These are phyloP conservation scores for Cryphonectria radicalis DNA, from an alignment of 2,329 filamentous ascomycete genomes.

Conservation along the genomic window DNA sequence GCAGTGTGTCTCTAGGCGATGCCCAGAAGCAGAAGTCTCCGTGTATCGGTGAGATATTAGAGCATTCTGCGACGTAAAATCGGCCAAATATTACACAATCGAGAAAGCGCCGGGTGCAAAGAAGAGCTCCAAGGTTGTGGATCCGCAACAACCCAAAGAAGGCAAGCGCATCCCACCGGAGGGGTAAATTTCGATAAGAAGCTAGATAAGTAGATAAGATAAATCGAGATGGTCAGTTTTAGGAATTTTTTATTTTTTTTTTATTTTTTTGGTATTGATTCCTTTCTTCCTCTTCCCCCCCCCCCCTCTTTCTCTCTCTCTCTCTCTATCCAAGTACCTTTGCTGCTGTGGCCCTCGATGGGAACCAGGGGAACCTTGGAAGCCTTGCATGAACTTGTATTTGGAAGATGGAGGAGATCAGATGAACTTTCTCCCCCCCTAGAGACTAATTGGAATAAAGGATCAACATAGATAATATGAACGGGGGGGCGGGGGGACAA, in stretches of 20 bases:
- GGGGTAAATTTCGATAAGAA: neutral
- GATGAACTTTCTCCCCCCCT: neutral
- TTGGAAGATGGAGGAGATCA: neutral
- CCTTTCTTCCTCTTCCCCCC: no score
- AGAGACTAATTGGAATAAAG: neutral
- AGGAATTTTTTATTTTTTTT: neutral
- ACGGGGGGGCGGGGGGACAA: neutral
- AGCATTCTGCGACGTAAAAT: constrained; percentile 1
- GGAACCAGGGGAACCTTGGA: neutral
- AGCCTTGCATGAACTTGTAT: neutral
- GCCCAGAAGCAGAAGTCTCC: neutral
- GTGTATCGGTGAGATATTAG: constrained; percentile 6
- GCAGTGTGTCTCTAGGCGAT: neutral
- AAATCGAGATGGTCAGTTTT: neutral
- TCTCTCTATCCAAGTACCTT: neutral
- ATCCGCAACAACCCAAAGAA: neutral
- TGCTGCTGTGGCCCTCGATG: neutral
- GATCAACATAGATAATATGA: neutral
- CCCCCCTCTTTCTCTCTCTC: no score
- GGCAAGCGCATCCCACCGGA: neutral
- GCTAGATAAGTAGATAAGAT: neutral
- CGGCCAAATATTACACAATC: constrained; percentile 2
- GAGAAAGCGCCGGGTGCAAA: neutral
- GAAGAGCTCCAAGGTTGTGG: neutral
- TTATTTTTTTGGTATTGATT: neutral